Evolutionary conservation across 805 yeast genomes (phyloP), one percentile per base, ranked within the genome.

Genomic region (Metschnikowia vanudenii): DNA sequence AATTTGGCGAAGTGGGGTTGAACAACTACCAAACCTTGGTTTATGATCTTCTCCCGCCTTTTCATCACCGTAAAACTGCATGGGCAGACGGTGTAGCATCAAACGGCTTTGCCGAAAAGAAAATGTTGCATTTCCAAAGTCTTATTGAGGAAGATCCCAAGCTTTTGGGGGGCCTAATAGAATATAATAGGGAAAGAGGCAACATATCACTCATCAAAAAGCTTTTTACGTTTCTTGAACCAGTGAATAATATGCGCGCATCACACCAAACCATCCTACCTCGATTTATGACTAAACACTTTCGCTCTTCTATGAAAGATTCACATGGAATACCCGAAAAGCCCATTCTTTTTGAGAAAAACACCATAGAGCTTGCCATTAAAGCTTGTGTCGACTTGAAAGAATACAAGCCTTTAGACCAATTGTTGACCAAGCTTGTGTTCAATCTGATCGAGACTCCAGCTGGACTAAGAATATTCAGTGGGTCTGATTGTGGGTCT

Each of bases 351-450:
- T 39, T 45, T 16, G 36, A 22, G 13, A 40, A 53, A 10, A 51
- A 55, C 4, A 51, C 63, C 1, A 50, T 71, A 4, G 61, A 63
- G 34, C 32, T 43, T 5, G 62, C 69, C 0, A 65, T 72, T 20
- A 51, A 54, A 5, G 62, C 59, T 1, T 68, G 73, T 41, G 56
- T 64, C 13, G 52, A 59, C 12, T 49, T 66, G 14, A 43, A 59
- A 8, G 55, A 58, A 40, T 62, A 48, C 46, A 62, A 60, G 22
- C 59, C 62, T 40, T 56, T 71, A 30, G 75, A 71, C 48, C 47
- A 55, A n/a, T 46, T 71, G 14, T 52, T 68, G 39, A 63, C 59
- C 45, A 71, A 68, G 48, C 48, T 70, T 4, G 48, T 69, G 14
- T 42, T 45, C 28, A 43, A 44, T 31, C 56, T 54, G 58, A 37